A percentile compares a stretch with the other conserved stretches of the same genome.
These are phyloP conservation scores for Calocera cornea DNA, from an alignment of 768 basidiomycete genomes.

Conservation along the genomic window DNA sequence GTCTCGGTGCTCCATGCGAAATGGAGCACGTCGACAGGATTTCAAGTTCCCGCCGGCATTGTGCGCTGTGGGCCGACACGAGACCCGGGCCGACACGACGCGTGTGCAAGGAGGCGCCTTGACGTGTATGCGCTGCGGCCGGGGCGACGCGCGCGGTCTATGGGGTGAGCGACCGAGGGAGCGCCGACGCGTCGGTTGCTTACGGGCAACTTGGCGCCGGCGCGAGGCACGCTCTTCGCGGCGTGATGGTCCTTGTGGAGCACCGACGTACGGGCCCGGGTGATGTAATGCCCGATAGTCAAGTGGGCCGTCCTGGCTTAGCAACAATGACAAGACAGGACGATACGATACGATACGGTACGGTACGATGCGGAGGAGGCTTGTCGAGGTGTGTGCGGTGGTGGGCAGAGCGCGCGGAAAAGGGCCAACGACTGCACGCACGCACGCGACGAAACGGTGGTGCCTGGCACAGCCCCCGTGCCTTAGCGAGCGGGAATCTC, in stretches of 20 bases:
- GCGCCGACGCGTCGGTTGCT: not conserved
- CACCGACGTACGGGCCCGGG: not conserved
- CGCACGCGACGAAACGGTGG: too few species aligned
- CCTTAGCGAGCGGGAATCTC: not conserved
- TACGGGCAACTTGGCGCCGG: not conserved
- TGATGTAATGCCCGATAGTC: not conserved
- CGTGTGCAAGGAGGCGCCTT: not conserved
- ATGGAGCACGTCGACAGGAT: not conserved
- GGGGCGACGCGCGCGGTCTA: not conserved
- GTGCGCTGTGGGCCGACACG: not conserved
- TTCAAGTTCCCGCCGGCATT: not conserved
- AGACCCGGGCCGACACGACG: too few species aligned
- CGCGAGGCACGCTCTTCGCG: not conserved
- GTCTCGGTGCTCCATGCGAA: not conserved
- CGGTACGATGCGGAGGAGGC: not conserved
- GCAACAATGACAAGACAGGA: not conserved
- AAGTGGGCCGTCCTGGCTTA: not conserved
- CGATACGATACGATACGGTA: too few species aligned
- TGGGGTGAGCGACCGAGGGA: not conserved
- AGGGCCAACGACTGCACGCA: too few species aligned
- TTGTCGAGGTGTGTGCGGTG: too few species aligned
- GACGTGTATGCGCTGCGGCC: not conserved
- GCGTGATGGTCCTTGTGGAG: not conserved
- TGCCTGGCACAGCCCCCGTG: slow-evolving; percentile 4
- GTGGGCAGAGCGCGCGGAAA: not conserved